These are phyloP conservation scores for Agapanthus africanus DNA, from an alignment of 106 monocot species.

Conservation along the genomic window DNA sequence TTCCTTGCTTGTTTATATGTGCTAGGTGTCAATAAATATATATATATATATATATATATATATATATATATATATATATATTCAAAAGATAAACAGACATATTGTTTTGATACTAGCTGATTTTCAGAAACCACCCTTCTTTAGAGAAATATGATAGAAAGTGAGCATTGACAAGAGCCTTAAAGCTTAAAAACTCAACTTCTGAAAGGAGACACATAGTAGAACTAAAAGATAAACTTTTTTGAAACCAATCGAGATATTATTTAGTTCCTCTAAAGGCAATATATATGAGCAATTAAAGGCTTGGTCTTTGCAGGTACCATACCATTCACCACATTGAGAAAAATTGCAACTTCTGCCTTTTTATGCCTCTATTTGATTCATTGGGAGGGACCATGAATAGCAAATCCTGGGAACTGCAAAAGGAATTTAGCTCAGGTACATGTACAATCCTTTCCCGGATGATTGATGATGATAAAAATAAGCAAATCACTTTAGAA, in stretches of 20 bases:
- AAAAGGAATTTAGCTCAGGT: constrained; percentile 60
- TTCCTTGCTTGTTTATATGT: neutral
- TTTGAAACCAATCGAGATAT: neutral
- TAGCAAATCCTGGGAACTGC: constrained; percentile 64
- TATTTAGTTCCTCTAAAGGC: neutral
- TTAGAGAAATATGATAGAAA: too few relatives aligned
- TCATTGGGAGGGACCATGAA: constrained; percentile 62
- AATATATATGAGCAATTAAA: neutral
- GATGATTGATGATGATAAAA: too few relatives aligned
- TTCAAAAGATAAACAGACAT: too few relatives aligned
- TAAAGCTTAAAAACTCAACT: too few relatives aligned
- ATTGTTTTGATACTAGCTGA: too few relatives aligned
- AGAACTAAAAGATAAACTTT: neutral
- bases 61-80: too few relatives aligned
- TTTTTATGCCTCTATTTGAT: constrained; percentile 97
- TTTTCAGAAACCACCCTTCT: too few relatives aligned
- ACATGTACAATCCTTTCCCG: neutral
- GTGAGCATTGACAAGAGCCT: too few relatives aligned
- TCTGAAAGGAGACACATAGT: neutral
- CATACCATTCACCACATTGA: constrained; percentile 79
- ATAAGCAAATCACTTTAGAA: too few relatives aligned
- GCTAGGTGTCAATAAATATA: too few relatives aligned
- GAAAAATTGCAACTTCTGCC: constrained; percentile 73
- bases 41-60: too few relatives aligned
- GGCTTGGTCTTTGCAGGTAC: constrained; percentile 44